Conservation (phyloP, 2,329 filamentous ascomycete species). For the Huntiella moniliformis region DNA sequence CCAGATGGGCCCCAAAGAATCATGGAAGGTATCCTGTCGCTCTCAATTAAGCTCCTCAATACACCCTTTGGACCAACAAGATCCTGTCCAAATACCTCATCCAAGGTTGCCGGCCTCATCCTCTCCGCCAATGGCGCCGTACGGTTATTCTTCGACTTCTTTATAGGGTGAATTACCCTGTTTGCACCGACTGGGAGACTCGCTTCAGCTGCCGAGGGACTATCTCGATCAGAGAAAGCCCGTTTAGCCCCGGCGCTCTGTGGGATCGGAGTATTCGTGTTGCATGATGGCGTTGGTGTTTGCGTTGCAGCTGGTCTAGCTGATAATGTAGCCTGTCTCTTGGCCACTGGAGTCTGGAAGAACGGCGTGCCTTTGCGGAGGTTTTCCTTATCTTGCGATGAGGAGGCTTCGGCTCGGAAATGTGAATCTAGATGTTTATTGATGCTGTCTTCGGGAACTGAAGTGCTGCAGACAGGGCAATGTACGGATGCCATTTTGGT, state of each 20-base stretch:
- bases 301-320: background rate
- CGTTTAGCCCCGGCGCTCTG: background rate
- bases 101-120: slow-evolving; percentile 69
- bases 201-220: background rate
- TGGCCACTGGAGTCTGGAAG: slow-evolving; percentile 42
- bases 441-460: slow-evolving; percentile 55
- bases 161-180: slow-evolving; percentile 17
- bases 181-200: background rate
- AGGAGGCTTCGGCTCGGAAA: slow-evolving; percentile 26
- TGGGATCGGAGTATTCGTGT: slow-evolving; percentile 20
- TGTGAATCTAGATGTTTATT: slow-evolving; percentile 80
- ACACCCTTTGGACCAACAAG: slow-evolving; percentile 74
- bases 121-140: slow-evolving; percentile 78
- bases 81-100: slow-evolving; percentile 81
- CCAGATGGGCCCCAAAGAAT: slow-evolving; percentile 76
- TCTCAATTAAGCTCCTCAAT: slow-evolving; percentile 67
- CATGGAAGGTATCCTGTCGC: slow-evolving; percentile 78
- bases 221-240: background rate
- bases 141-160: slow-evolving; percentile 50
- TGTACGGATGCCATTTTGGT: slow-evolving; percentile 29
- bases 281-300: background rate
- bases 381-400: background rate
- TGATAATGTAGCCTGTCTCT: slow-evolving; percentile 26
- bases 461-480: slow-evolving; percentile 65
- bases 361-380: slow-evolving; percentile 25